Evolutionary conservation across 768 basidiomycete genomes (phyloP), one percentile per base, ranked within the genome.

Genomic region (Boletus subcaerulescens): DNA sequence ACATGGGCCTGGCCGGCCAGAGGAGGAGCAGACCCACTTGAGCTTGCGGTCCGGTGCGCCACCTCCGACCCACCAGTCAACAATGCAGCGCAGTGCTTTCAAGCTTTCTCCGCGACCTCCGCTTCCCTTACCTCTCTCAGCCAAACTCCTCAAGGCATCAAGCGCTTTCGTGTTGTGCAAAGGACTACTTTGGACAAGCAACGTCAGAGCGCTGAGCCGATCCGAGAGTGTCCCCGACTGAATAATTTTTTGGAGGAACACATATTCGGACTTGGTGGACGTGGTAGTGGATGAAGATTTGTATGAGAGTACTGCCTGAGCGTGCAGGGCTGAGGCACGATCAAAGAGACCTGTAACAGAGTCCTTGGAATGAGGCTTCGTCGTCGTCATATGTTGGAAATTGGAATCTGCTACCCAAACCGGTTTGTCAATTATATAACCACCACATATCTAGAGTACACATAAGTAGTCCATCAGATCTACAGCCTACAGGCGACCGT

Each of bases 11-110:
- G n/a, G n/a, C n/a, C n/a, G n/a, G n/a, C n/a, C n/a, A n/a, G n/a
- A n/a, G 41, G 62, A 29, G 31, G 8, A 32, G 15, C 43, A 32
- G 14, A 76, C 85, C 48, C 56, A 94, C 91, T 81, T 91, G 24
- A 98, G 80, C 68, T 98, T 98, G 57, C 91, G 77, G 55, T 80
- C 76, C 0, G 93, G 91, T 18, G 86, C 90, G n/a, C 93, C 93
- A 22, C 94, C 95, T 32, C 93, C 94, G 44, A 89, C 82, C 93
- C 94, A 97, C 94, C 96, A 98, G 80, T 98, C 96, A 32, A 91
- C 86, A 54, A 99, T 78, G 57, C 94, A 96, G 41, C 95, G 79
- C 51, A 96, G 67, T 3, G 95, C 94, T 60, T 95, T 93, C 42
- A 97, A 69, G 61, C 89, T 86, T 74, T 98, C 95, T 48, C 94